A percentile compares a stretch with the other conserved stretches of the same genome.
These are phyloP conservation scores for Pezicula neosporulosa DNA, from an alignment of 2,329 filamentous ascomycete genomes.

Conservation along the genomic window DNA sequence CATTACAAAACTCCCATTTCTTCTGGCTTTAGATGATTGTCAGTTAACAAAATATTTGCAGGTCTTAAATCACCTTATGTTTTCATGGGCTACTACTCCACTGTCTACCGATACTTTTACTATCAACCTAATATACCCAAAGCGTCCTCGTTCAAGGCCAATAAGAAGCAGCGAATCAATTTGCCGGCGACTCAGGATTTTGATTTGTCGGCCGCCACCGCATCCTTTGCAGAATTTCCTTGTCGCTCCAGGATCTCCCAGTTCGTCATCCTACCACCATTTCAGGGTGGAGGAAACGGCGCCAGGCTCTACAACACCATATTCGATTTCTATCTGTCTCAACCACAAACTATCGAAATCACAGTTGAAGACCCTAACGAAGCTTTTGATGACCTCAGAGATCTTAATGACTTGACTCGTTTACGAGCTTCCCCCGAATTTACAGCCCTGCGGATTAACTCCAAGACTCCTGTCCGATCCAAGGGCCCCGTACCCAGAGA, in stretches of 20 bases:
- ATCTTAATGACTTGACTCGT: constrained; percentile 67
- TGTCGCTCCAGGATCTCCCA: constrained; percentile 86
- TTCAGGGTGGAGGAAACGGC: constrained; percentile 78
- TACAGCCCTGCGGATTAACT: constrained; percentile 51
- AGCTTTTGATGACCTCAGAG: constrained; percentile 75
- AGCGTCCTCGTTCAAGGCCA: constrained; percentile 28
- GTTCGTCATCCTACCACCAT: constrained; percentile 86
- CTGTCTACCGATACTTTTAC: constrained; percentile 82
- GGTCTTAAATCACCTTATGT: constrained; percentile 56
- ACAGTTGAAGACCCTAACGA: constrained; percentile 94
- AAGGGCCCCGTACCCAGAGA: constrained; percentile 44
- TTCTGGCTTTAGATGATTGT: too few relatives aligned
- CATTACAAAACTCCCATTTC: too few relatives aligned
- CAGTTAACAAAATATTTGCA: too few relatives aligned
- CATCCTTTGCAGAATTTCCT: constrained; percentile 57
- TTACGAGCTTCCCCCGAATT: constrained; percentile 60
- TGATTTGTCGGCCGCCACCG: constrained; percentile 30
- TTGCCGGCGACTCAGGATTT: constrained; percentile 29
- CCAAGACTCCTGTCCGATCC: constrained; percentile 43
- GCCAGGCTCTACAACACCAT: constrained; percentile 78
- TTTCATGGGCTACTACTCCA: constrained; percentile 86
- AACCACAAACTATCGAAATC: constrained; percentile 72
- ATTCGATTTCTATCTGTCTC: constrained; percentile 64
- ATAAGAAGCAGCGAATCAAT: constrained; percentile 28
- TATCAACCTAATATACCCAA: constrained; percentile 47